Percentiles rank a stretch among this genome's conserved stretches.
phyloP scores from a whole-genome alignment of 495 filamentous ascomycete genomes.

The Aspergillus indologenus region DNA sequence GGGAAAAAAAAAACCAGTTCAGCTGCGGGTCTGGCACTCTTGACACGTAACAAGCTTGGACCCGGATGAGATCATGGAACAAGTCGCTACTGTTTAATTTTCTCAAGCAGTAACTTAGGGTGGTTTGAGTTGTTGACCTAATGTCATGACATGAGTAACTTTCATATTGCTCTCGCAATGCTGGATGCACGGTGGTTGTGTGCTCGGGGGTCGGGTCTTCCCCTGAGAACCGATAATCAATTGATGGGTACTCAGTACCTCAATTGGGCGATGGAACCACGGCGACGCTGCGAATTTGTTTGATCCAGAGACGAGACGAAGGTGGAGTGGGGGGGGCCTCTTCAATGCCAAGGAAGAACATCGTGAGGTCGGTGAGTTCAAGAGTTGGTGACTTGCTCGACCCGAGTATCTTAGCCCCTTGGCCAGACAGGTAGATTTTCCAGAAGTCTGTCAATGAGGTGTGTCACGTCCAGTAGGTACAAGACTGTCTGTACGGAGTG shows the following conservation, averaged over 20 bases:
- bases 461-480: background rate
- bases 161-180: background rate
- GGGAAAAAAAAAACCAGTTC: constrained; percentile 6
- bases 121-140: too few relatives aligned
- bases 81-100: background rate
- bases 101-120: too few relatives aligned
- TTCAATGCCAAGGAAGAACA: constrained; percentile 3
- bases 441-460: background rate
- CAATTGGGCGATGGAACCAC: background rate
- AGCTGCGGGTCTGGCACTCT: constrained; percentile 2
- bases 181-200: background rate
- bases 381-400: background rate
- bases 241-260: background rate
- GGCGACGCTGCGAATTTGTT: background rate
- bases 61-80: constrained; percentile 1
- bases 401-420: background rate
- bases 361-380: background rate
- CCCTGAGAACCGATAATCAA: background rate
- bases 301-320: constrained; percentile 5
- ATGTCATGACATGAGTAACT: too few relatives aligned
- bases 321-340: background rate
- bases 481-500: too few relatives aligned
- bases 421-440: background rate
- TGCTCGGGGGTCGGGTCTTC: background rate
- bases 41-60: constrained; percentile 4